These are phyloP conservation scores for Xylariaceae sp. DNA, from an alignment of 2,329 filamentous ascomycete species.

Conservation along the genomic window DNA sequence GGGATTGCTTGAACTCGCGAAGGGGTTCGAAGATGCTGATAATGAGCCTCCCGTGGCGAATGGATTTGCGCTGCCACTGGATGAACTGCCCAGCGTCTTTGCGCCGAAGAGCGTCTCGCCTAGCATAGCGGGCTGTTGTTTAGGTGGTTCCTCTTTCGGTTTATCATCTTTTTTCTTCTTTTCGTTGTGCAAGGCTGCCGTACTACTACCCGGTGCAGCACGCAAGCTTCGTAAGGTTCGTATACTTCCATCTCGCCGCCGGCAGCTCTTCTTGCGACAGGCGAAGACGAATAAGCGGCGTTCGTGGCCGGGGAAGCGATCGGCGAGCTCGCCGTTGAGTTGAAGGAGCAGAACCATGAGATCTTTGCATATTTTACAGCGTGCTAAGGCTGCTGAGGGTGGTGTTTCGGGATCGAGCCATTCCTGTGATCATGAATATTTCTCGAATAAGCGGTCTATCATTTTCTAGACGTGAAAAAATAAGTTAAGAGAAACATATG, in stretches of 20 bases:
- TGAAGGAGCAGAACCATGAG: constrained; percentile 83
- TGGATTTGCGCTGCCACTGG: constrained; percentile 50
- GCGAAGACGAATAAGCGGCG: constrained; percentile 82
- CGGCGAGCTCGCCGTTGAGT: constrained; percentile 84
- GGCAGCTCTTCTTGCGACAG: constrained; percentile 74
- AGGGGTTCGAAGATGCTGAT: constrained; percentile 51
- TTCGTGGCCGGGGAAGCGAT: constrained; percentile 81
- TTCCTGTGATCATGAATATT: constrained; percentile 49
- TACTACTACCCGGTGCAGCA: constrained; percentile 32
- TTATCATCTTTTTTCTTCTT: constrained; percentile 35
- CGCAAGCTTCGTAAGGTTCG: constrained; percentile 69
- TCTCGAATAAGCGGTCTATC: too few species aligned
- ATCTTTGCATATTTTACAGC: constrained; percentile 82
- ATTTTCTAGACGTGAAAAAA: too few species aligned
- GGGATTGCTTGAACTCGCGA: constrained; percentile 51
- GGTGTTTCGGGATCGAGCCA: constrained; percentile 74
- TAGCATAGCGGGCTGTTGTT: constrained; percentile 42
- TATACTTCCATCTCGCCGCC: constrained; percentile 77
- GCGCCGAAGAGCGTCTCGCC: constrained; percentile 70
- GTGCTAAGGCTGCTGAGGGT: constrained; percentile 72
- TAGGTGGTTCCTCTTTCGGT: constrained; percentile 32
- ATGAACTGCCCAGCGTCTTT: constrained; percentile 40
- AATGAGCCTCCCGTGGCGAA: constrained; percentile 46
- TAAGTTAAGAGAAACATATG: too few species aligned
- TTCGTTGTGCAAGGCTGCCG: constrained; percentile 28